Evolutionary conservation across 768 basidiomycete species (phyloP), one percentile per base, ranked within the genome.

Genomic region (Xanthoconium stramineum): DNA sequence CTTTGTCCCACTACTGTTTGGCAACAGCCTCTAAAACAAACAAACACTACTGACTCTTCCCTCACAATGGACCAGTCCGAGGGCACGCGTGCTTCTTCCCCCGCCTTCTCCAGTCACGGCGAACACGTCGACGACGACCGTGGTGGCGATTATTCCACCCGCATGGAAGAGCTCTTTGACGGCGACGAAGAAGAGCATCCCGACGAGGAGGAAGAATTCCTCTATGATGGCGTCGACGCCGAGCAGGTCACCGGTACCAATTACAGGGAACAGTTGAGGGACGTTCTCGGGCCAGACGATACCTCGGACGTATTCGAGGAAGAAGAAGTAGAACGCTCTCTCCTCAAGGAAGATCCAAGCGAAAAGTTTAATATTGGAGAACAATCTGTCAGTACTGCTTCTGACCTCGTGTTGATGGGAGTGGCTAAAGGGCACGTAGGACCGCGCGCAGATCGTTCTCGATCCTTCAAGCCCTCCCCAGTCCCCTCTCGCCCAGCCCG

Each of bases 211-310:
- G 85, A 82, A 32, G 83, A 74, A 0, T 94, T 94, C 61, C 57
- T 91, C 30, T 94, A 93, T 65, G 77, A 78, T 30, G 91, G 90
- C 30, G 74, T 83, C 20, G 90, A 94, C 62, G 80, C 84, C 6
- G 70, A 69, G 36, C 63, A 73, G 14, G 62, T 72, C 42, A 69
- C 76, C 0, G 71, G 78, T 15, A 74, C 76, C 37, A 81, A 78
- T 50, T 94, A 94, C 68, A 75, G 74, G 12, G 82, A 86, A 56
- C 86, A 83, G 61, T 72, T 94, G 49, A 78, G 83, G 44, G 88
- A 91, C 48, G 84, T 89, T 24, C 77, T 94, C 37, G 90, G 84
- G 17, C 75, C 79, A 33, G 88, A 89, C 12, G 76, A 81, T 52
- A 78, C 75, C 38, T 78, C 79, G 39, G 79, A 83, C 45, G 75